These are phyloP conservation scores for Cladophialophora immunda DNA, from an alignment of 2,329 filamentous ascomycete genomes.

Conservation along the genomic window DNA sequence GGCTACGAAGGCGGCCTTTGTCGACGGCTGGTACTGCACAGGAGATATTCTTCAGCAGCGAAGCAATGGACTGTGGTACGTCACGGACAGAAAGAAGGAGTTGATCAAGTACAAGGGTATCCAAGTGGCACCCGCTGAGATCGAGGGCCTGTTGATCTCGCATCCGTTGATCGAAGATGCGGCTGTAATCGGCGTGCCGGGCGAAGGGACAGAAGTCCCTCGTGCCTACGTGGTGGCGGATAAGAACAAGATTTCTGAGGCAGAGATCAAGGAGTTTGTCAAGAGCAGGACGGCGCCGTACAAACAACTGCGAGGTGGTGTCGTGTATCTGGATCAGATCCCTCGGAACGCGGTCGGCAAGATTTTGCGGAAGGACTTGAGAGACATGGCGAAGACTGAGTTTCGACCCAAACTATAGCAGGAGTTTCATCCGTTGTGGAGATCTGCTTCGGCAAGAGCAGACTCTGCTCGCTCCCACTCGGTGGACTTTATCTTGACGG, in stretches of 20 bases:
- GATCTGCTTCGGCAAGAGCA: not conserved
- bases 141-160: conserved; percentile 2
- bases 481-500: not conserved
- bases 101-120: conserved; percentile 43
- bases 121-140: not conserved
- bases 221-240: conserved; percentile 1
- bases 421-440: not conserved
- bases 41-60: not conserved
- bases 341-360: not conserved
- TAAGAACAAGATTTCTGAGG: conserved; percentile 4
- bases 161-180: not conserved
- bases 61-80: conserved; percentile 75
- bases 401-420: not conserved
- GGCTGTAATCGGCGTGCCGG: not conserved
- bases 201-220: not conserved
- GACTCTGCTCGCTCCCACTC: not conserved
- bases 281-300: not conserved
- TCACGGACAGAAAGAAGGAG: conserved; percentile 52
- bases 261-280: conserved; percentile 8
- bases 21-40: conserved; percentile 56
- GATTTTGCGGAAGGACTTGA: conserved; percentile 3
- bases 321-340: not conserved
- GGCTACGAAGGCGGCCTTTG: conserved; percentile 70
- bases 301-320: conserved; percentile 1
- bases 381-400: conserved; percentile 3